Conservation (phyloP, 2,329 filamentous ascomycete species). For the Penicillium sp. region DNA sequence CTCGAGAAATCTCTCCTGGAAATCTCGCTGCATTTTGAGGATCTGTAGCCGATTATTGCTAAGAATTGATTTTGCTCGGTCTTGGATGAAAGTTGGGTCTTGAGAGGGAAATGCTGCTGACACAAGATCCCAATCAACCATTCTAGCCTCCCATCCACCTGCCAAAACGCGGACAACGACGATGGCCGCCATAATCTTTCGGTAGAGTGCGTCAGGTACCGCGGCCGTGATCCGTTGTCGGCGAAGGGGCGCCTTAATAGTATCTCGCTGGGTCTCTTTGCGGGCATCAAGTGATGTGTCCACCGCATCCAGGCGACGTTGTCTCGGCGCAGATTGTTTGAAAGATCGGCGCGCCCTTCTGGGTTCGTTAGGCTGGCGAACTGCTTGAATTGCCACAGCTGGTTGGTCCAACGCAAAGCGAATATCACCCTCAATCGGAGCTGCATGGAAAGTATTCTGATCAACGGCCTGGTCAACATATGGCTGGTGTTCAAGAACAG, state of each 20-base stretch:
- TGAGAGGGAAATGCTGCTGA: constrained; percentile 41
- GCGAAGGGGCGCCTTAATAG: not conserved
- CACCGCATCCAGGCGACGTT: constrained; percentile 30
- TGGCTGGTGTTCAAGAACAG: constrained; percentile 18
- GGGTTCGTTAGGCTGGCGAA: not conserved
- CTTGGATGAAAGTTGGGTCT: constrained; percentile 38
- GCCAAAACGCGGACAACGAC: constrained; percentile 45
- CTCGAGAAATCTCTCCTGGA: constrained; percentile 46
- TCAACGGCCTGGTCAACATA: constrained; percentile 41
- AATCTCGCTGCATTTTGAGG: constrained; percentile 45
- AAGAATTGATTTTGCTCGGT: constrained; percentile 39
- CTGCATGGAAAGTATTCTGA: constrained; percentile 28
- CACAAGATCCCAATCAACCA: constrained; percentile 48
- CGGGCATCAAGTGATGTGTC: constrained; percentile 10
- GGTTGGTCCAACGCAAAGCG: constrained; percentile 31
- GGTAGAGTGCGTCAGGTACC: constrained; percentile 29
- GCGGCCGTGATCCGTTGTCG: constrained; percentile 19
- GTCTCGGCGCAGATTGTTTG: constrained; percentile 4
- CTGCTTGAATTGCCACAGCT: not conserved
- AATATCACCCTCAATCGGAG: constrained; percentile 33
- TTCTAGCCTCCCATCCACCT: constrained; percentile 43
- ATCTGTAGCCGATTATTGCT: constrained; percentile 41
- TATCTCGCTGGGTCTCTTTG: not conserved
- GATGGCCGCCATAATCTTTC: constrained; percentile 43
- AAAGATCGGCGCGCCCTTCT: not conserved